Base-by-base conservation (phyloP, 2,329 filamentous ascomycete species). In the Teratosphaeria nubilosa region DNA sequence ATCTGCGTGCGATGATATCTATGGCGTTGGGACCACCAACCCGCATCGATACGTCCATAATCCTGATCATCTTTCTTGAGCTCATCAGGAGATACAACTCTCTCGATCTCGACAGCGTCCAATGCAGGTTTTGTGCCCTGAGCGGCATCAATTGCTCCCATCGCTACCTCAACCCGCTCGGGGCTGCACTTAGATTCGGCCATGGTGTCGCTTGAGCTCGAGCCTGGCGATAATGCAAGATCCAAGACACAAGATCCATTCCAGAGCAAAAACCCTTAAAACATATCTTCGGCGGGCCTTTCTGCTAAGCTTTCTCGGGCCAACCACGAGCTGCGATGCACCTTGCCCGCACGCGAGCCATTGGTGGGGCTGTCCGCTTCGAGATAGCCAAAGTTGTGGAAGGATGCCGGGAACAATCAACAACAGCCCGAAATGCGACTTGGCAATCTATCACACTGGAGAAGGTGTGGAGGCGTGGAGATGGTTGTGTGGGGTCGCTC, bases 11-110 rank as follows among this genome's bases (percentile, higher is more conserved):
- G 9, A 20, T 6, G 9, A 5, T 5, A 48, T 20, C 20, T 22
- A 20, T 10, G 11, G 6, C 16, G 10, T 22, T 20, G n/a, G 9
- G 16, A 13, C 20, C 1, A 48, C 41, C 16, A 48, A 48, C 41
- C 41, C 4, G 41, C 41, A 72, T 91, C 87, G 57, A 90, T 79
- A 65, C 80, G 79, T 25, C 77, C 72, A 62, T 81, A 78, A 78
- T 87, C 77, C 60, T 80, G 76, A 56, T 79, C 75, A 56, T 81
- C 80, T 56, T 78, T 79, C n/a, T 16, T 69, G 52, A 74, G 72
- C 58, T 77, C 75, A 20, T 70, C 72, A 20, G 67, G 70, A 1
- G 78, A 80, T 55, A 78, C 60, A 5, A 79, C 76, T 27, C 75
- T 72, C 70, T 82, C 80, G 58, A 83, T 74, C 57, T 80, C 74